A percentile compares a stretch with the other conserved stretches of the same genome.
These are phyloP conservation scores for Sporothrix dimorphospora DNA, from an alignment of 2,329 filamentous ascomycete genomes.

Conservation along the genomic window DNA sequence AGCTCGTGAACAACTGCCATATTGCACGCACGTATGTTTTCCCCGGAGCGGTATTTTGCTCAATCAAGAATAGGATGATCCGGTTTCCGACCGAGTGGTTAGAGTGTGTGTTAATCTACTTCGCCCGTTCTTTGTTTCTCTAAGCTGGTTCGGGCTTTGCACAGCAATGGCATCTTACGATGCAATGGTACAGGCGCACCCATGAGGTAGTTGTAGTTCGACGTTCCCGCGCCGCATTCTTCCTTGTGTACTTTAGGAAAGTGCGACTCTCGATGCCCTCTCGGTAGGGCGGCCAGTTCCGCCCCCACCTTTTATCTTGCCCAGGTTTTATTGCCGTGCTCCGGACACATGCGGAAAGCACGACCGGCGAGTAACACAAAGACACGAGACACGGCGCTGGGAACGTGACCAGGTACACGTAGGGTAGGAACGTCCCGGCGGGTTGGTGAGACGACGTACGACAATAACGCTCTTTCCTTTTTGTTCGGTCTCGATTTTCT, in stretches of 20 bases:
- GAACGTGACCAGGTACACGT: not conserved
- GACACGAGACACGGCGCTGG: not conserved
- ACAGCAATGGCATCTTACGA: not conserved
- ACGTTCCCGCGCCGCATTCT: slow-evolving; percentile 5
- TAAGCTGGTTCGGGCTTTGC: not conserved
- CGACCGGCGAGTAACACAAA: not conserved
- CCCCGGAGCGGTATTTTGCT: slow-evolving; percentile 8
- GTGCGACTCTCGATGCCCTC: slow-evolving; percentile 1
- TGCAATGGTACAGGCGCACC: not conserved
- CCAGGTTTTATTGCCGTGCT: not conserved
- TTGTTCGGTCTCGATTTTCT: not conserved
- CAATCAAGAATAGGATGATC: not conserved
- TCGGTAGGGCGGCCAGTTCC: slow-evolving; percentile 17
- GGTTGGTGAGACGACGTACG: not conserved
- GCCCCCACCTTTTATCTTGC: not conserved
- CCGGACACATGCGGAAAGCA: not conserved
- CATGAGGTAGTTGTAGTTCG: not conserved
- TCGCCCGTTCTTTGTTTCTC: not conserved
- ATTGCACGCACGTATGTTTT: not conserved
- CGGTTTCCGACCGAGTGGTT: slow-evolving; percentile 12
- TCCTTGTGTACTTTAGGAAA: not conserved
- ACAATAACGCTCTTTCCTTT: not conserved
- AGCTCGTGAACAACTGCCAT: not conserved
- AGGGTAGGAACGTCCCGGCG: slow-evolving; percentile 1
- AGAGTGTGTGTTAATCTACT: slow-evolving; percentile 1